A percentile compares a stretch with the other conserved stretches of the same genome.
These are phyloP conservation scores for Verticillium isaacii DNA, from an alignment of 2,329 filamentous ascomycete species.

Conservation along the genomic window DNA sequence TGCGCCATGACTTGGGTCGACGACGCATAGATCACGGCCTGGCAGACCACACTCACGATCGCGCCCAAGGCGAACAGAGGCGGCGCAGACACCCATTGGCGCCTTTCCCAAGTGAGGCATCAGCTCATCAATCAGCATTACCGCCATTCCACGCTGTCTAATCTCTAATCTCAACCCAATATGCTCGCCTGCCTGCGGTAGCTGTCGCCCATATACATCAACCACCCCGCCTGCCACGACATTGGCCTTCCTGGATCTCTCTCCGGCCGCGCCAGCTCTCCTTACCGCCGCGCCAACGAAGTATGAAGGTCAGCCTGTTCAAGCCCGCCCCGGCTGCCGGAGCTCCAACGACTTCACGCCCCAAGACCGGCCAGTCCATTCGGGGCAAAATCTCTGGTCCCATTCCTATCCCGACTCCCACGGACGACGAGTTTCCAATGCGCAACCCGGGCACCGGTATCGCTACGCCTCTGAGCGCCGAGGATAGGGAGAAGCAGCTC, in stretches of 20 bases:
- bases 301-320: conserved; percentile 39
- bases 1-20: conserved; percentile 19
- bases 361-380: conserved; percentile 41
- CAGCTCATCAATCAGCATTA: neutral
- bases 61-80: neutral
- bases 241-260: neutral
- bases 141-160: neutral
- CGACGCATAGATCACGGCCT: conserved; percentile 13
- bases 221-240: neutral
- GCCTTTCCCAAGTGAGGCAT: neutral
- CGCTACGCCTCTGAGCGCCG: conserved; percentile 23
- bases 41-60: neutral
- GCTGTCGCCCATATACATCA: conserved; percentile 8
- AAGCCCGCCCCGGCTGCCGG: conserved; percentile 34
- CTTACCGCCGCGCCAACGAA: conserved; percentile 3
- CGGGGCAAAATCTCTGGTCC: conserved; percentile 58
- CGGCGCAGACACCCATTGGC: neutral
- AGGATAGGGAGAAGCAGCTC: conserved; percentile 15
- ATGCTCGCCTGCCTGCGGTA: conserved; percentile 4
- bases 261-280: neutral
- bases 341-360: conserved; percentile 18
- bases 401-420: conserved; percentile 46
- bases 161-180: neutral
- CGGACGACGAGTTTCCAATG: conserved; percentile 52
- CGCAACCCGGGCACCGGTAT: conserved; percentile 34